phyloP scores from a whole-genome alignment of 768 basidiomycete genomes.

The Gymnopilus dilepis region DNA sequence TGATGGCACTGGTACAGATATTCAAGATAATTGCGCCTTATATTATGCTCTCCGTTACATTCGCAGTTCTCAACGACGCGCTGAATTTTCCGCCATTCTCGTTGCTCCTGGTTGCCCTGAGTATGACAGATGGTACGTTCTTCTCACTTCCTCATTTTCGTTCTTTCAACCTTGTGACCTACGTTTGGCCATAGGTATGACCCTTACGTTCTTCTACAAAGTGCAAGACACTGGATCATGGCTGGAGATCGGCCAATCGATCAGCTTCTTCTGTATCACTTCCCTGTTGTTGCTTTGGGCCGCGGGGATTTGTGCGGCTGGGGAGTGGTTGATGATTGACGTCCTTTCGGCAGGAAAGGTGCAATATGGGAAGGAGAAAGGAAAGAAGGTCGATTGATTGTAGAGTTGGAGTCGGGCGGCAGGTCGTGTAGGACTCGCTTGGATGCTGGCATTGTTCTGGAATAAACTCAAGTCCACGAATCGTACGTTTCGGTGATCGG shows the following conservation, averaged over 20 bases:
- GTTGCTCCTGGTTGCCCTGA: constrained; percentile 76
- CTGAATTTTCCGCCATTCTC: constrained; percentile 80
- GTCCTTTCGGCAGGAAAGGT: constrained; percentile 26
- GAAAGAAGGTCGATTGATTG: background rate
- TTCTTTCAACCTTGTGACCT: background rate
- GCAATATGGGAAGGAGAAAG: background rate
- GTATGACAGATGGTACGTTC: constrained; percentile 68
- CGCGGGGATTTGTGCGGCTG: constrained; percentile 73
- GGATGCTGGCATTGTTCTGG: too few relatives aligned
- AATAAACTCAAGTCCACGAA: too few relatives aligned
- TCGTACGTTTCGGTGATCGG: too few relatives aligned
- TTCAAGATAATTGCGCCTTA: constrained; percentile 88
- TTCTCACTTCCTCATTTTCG: background rate
- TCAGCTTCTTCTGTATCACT: constrained; percentile 87
- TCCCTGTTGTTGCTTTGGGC: constrained; percentile 82
- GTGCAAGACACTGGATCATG: constrained; percentile 88
- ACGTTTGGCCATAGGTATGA: constrained; percentile 61
- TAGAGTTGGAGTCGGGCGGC: too few relatives aligned
- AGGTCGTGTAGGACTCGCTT: too few relatives aligned
- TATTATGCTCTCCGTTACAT: constrained; percentile 70
- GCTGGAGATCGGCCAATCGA: constrained; percentile 89
- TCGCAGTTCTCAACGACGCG: constrained; percentile 70
- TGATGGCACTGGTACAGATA: constrained; percentile 45
- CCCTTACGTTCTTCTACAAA: constrained; percentile 81
- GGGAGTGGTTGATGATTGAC: constrained; percentile 73